phyloP scores from a whole-genome alignment of 257 asterid genomes.

The Przewalskia tangutica region DNA sequence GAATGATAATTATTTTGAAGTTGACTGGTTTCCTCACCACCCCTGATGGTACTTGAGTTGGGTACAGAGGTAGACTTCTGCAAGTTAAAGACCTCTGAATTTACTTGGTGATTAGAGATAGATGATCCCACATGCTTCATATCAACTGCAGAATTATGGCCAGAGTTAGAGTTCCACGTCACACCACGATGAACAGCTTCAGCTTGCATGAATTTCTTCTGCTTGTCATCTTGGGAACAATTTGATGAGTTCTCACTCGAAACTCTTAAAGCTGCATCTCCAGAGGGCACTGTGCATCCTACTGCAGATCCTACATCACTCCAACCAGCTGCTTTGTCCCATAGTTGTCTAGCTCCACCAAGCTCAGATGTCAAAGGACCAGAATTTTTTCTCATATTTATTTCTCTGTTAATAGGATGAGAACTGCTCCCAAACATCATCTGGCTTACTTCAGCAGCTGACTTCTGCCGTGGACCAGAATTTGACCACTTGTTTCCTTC shows the following conservation, averaged over 20 bases:
- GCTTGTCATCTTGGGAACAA: slow-evolving; percentile 24
- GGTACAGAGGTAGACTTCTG: slow-evolving; percentile 27
- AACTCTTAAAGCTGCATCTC: slow-evolving; percentile 24
- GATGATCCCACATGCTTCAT: slow-evolving; percentile 28
- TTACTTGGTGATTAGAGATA: slow-evolving; percentile 24
- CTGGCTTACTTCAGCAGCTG: slow-evolving; percentile 29
- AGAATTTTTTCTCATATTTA: slow-evolving; percentile 15
- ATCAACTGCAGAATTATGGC: slow-evolving; percentile 27
- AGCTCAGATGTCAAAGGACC: slow-evolving; percentile 27
- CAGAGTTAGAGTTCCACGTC: slow-evolving; percentile 43
- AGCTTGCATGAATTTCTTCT: slow-evolving; percentile 30
- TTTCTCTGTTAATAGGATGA: slow-evolving; percentile 33
- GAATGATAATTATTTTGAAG: slow-evolving; percentile 31
- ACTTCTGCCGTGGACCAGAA: neutral
- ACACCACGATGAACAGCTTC: slow-evolving; percentile 17
- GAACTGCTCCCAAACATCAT: slow-evolving; percentile 24
- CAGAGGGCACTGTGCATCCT: slow-evolving; percentile 31
- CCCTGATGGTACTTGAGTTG: slow-evolving; percentile 26
- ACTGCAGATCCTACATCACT: slow-evolving; percentile 31
- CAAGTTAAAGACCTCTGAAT: slow-evolving; percentile 32
- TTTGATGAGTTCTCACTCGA: slow-evolving; percentile 31
- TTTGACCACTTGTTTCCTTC: slow-evolving; percentile 9
- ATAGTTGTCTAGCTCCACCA: slow-evolving; percentile 27
- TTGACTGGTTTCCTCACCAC: slow-evolving; percentile 37
- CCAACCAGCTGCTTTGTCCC: slow-evolving; percentile 39